Base-by-base conservation (phyloP, 305 asterid species). In the Coffea humblotiana region DNA sequence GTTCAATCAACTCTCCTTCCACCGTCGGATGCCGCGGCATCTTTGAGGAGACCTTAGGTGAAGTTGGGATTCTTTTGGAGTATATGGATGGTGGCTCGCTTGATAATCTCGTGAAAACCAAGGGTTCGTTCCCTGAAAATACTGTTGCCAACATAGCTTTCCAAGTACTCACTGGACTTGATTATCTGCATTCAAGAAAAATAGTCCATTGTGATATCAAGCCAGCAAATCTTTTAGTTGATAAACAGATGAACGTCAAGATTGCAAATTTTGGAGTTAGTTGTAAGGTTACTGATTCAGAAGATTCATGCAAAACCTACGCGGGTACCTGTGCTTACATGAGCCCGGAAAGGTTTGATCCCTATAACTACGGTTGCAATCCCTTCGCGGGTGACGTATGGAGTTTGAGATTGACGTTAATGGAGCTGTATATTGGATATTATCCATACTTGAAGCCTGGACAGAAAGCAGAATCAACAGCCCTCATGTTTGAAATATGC, bases 401-500 rank as follows among this genome's bases (percentile, higher is more conserved):
- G 78, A 56, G 78, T 51, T 60, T 75, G 68, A 71, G 71, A 13
- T 54, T 54, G 49, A 74, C 51, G 3, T 27, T 74, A 35, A 52
- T 74, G 47, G 78, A 74, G 67, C 8, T 74, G 14, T 74, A 54
- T 40, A 61, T 76, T 45, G 79, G 79, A 21, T 70, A 61, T 76
- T 48, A 76, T 76, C 79, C 72, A 11, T 76, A 63, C 63, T 54
- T 76, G 32, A 14, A 76, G 49, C 71, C 72, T 18, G 73, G 72
- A 8, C 72, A 63, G 25, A 64, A 63, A n/a, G 72, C 9, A 21
- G 45, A 64, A 61, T 32, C 37, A 2, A 14, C 60, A 5, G 25
- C 79, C 48, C 52, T 76, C 25, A 76, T 64, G 72, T 76, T 51
- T 51, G 79, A 76, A 18, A 76, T 76, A 13, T 63, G 72, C 23